A percentile compares a stretch with the other conserved stretches of the same genome.
Conservation (phyloP, 2,329 filamentous ascomycete genomes). For the Pseudopyricularia javanii region DNA sequence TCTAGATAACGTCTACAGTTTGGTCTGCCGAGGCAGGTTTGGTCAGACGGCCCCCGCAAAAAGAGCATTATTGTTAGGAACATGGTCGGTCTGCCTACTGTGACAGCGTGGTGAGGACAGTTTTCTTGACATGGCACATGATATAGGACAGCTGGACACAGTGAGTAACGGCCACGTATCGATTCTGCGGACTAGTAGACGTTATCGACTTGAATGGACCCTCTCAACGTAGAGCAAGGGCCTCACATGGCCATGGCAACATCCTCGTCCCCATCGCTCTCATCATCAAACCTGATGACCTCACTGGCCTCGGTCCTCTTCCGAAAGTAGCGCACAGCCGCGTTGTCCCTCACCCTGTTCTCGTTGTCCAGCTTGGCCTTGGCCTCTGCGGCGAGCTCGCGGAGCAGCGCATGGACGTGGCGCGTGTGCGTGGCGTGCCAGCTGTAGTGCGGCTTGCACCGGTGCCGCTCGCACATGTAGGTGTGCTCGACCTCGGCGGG, state of each 20-base stretch:
- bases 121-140: no score
- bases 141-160: no score
- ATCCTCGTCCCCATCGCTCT: neutral
- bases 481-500: conserved; percentile 4
- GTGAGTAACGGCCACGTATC: no score
- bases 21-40: no score
- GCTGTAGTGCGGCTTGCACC: conserved; percentile 44
- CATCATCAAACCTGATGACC: neutral
- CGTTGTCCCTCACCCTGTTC: conserved; percentile 35
- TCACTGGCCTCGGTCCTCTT: conserved; percentile 16
- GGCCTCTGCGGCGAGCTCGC: conserved; percentile 39
- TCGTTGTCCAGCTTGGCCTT: conserved; percentile 39
- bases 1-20: no score
- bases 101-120: no score
- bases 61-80: no score
- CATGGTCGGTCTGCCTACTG: no score
- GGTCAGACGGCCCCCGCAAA: no score
- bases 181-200: no score
- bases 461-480: conserved; percentile 43
- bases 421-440: conserved; percentile 43
- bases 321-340: conserved; percentile 35
- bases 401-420: conserved; percentile 39
- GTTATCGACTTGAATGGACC: no score
- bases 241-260: neutral
- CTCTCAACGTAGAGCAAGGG: neutral